Conservation (phyloP, 768 basidiomycete genomes). For the Leucocoprinus sp. region DNA sequence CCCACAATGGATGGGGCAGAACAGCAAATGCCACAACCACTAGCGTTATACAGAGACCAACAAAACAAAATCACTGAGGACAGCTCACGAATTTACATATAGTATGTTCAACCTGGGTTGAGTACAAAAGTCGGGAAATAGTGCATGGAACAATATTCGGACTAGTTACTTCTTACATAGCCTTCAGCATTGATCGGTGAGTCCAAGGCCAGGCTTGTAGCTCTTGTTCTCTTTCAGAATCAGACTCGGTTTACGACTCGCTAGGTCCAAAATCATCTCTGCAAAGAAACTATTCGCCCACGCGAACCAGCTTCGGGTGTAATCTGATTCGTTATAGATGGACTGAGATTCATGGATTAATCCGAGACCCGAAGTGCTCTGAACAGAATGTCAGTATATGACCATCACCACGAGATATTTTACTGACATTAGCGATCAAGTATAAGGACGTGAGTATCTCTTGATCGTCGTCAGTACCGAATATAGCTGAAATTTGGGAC, state of each 20-base stretch:
- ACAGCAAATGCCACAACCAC: too few relatives aligned
- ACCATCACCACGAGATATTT: neutral
- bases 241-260: constrained; percentile 61
- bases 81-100: too few relatives aligned
- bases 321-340: constrained; percentile 47
- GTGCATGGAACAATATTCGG: too few relatives aligned
- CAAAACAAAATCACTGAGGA: too few relatives aligned
- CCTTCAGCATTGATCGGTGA: neutral
- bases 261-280: constrained; percentile 74
- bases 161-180: neutral
- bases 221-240: constrained; percentile 48
- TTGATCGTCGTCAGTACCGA: constrained; percentile 62
- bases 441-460: constrained; percentile 61
- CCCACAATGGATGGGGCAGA: too few relatives aligned
- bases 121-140: too few relatives aligned
- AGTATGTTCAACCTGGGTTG: too few relatives aligned
- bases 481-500: constrained; percentile 70
- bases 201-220: constrained; percentile 45
- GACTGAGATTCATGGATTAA: constrained; percentile 70
- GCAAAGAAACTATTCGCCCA: constrained; percentile 83
- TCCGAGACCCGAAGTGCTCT: constrained; percentile 73
- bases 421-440: constrained; percentile 57
- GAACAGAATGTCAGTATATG: constrained; percentile 1
- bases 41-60: too few relatives aligned
- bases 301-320: constrained; percentile 73